These are phyloP conservation scores for Backusella westeae DNA, from an alignment of 192 early-diverging fungal genomes.

Conservation along the genomic window DNA sequence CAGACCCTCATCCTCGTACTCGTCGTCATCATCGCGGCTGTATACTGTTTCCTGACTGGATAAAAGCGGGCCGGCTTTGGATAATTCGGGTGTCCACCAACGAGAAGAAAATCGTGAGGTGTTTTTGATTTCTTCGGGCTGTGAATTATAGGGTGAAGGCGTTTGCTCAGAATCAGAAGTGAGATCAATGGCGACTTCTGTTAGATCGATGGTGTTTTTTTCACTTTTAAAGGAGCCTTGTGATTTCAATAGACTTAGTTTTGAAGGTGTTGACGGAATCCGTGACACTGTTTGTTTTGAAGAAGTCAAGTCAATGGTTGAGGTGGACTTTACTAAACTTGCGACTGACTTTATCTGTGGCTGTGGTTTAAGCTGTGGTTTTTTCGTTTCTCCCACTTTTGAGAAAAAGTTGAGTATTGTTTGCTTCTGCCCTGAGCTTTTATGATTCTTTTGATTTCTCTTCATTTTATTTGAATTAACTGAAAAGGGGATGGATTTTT, in stretches of 20 bases:
- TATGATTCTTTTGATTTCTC: neutral
- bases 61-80: neutral
- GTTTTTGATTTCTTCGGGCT: neutral
- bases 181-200: neutral
- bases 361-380: neutral
- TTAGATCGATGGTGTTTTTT: neutral
- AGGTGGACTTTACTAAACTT: neutral
- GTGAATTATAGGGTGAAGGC: neutral
- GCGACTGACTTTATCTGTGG: neutral
- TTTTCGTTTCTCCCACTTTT: neutral
- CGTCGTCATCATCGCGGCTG: neutral
- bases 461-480: neutral
- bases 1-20: neutral
- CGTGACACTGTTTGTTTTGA: neutral
- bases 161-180: neutral
- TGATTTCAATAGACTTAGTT: neutral
- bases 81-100: neutral
- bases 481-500: neutral
- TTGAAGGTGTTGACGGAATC: neutral
- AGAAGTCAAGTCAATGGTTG: neutral
- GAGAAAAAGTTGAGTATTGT: neutral
- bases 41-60: slow-evolving; percentile 8
- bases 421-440: neutral
- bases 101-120: neutral
- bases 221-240: neutral